These are phyloP conservation scores for Candida maesae DNA, from an alignment of 805 yeast species.

Conservation along the genomic window DNA sequence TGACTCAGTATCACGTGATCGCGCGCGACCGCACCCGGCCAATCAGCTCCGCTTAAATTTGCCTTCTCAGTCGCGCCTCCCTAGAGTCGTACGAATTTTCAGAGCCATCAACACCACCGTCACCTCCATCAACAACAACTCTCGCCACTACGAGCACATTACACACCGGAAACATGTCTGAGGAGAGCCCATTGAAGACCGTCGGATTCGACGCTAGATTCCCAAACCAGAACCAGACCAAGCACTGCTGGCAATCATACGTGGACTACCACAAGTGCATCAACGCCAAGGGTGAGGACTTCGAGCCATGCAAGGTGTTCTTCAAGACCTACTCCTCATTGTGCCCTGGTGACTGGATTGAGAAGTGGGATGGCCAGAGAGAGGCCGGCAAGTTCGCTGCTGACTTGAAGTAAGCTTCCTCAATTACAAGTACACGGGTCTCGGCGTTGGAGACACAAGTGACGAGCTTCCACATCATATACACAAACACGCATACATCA, in stretches of 20 bases:
- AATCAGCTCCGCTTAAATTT: constrained; percentile 17
- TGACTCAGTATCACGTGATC: neutral
- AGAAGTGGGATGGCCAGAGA: constrained; percentile 87
- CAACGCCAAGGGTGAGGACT: constrained; percentile 95
- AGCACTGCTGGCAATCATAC: constrained; percentile 97
- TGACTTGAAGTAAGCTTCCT: constrained; percentile 36
- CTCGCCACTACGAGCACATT: neutral
- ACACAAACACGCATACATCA: neutral
- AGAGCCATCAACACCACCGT: neutral
- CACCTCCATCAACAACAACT: neutral
- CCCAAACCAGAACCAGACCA: constrained; percentile 97
- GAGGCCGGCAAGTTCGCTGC: constrained; percentile 54
- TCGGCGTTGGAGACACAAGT: neutral
- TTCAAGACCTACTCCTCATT: constrained; percentile 84
- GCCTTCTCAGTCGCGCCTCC: neutral
- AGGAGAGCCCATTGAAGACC: constrained; percentile 47
- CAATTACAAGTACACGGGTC: too few species aligned
- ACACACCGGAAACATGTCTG: constrained; percentile 28
- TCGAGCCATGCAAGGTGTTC: constrained; percentile 95
- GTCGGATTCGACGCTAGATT: constrained; percentile 88
- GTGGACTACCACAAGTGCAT: constrained; percentile 98
- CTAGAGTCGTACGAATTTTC: constrained; percentile 10
- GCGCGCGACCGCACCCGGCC: too few species aligned
- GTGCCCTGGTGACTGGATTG: constrained; percentile 84
- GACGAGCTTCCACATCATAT: constrained; percentile 1